phyloP scores from a whole-genome alignment of 768 basidiomycete species.

The Royoungia palumana region DNA sequence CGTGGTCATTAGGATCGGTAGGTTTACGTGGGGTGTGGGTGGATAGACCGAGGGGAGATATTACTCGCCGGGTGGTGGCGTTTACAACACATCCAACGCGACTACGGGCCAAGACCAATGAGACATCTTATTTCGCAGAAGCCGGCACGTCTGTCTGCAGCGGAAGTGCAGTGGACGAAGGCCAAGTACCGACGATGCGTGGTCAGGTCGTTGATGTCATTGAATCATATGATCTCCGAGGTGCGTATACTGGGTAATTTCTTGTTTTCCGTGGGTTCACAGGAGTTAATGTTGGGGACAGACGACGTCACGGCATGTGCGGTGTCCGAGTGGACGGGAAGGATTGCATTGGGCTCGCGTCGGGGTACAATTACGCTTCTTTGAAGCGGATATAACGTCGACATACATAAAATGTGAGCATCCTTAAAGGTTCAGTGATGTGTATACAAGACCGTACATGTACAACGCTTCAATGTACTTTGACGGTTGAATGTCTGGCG shows the following conservation, averaged over 20 bases:
- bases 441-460: too few relatives aligned
- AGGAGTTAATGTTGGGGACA: slow-evolving; percentile 7
- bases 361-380: slow-evolving; percentile 31
- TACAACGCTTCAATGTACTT: too few relatives aligned
- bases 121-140: neutral
- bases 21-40: slow-evolving; percentile 28
- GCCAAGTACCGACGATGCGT: slow-evolving; percentile 3
- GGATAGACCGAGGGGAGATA: slow-evolving; percentile 14
- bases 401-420: too few relatives aligned
- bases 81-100: slow-evolving; percentile 17
- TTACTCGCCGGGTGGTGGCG: slow-evolving; percentile 19
- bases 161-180: neutral
- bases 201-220: slow-evolving; percentile 16
- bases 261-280: neutral
- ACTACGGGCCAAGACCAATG: neutral
- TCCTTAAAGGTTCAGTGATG: too few relatives aligned
- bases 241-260: slow-evolving; percentile 9
- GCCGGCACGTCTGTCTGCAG: neutral
- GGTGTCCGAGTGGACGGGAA: slow-evolving; percentile 44
- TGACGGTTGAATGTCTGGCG: too few relatives aligned
- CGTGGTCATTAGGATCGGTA: slow-evolving; percentile 16
- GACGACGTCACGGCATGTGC: slow-evolving; percentile 48
- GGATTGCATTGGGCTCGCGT: slow-evolving; percentile 41
- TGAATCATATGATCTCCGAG: slow-evolving; percentile 29
- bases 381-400: neutral